Base-by-base conservation (phyloP, 2,329 filamentous ascomycete genomes). In the Ophiosphaerella narmari region DNA sequence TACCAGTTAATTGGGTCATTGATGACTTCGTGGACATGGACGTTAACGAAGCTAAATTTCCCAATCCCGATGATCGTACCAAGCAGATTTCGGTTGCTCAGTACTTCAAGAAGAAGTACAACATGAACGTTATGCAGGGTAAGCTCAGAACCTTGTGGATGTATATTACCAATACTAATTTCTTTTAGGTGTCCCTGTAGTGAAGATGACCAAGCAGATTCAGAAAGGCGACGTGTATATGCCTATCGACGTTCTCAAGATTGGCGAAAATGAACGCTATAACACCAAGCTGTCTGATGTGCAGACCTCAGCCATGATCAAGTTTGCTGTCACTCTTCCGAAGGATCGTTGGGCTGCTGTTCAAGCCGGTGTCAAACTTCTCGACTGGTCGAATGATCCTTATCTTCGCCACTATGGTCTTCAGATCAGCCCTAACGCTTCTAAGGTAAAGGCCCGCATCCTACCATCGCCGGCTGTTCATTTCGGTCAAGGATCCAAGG, bases 271-370 rank as follows among this genome's bases (percentile, higher is more conserved):
- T 32, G 82, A 86, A 68, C 79, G 81, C 2, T 86, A 83, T 62
- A 76, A 74, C 3, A 80, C 74, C 67, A 87, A 86, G 71, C 68
- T 86, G 39, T 80, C 79, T 43, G 82, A 85, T 46, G 64, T 67
- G 0, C 80, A 96, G 75, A 97, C 93, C 0, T 77, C 87, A 0
- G 75, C 82, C 5, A 99, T 99, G 94, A 97, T 99, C 77, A 93
- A 89, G 72, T 91, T 93, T 63, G 92, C 93, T 0, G 93, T 96
- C 4, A 90, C 88, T 5, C 82, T 87, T 1, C 94, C 94, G 0
- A 69, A 71, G 0, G 70, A 85, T 26, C 89, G 94, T n/a, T 82
- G 84, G 58, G 62, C 70, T 0, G 84, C 88, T 16, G 91, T 97
- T 60, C 75, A 85, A 41, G 70, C 82, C 3, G 88, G 88, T 13